phyloP scores from a whole-genome alignment of 805 yeast genomes.

The Candida silvicultrix region DNA sequence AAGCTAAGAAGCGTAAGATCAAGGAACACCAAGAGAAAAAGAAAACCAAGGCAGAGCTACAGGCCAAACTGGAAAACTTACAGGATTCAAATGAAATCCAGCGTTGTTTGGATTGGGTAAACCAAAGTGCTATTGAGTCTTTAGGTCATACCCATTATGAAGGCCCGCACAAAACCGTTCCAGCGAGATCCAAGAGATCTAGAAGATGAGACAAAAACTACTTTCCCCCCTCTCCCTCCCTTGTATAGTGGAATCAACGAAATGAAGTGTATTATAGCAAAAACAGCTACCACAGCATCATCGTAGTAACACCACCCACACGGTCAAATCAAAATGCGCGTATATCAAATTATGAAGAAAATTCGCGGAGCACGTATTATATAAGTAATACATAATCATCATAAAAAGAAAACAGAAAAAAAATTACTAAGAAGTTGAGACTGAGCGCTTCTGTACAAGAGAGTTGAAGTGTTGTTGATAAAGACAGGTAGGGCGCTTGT shows the following conservation, averaged over 20 bases:
- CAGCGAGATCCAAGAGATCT: constrained; percentile 3
- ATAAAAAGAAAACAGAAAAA: background rate
- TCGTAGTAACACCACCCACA: too few species aligned
- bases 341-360: background rate
- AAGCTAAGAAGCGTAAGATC: constrained; percentile 25
- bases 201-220: constrained; percentile 1
- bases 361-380: background rate
- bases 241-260: background rate
- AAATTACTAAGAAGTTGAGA: too few species aligned
- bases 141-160: constrained; percentile 51
- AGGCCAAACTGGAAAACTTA: constrained; percentile 26
- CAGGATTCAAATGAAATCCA: constrained; percentile 34
- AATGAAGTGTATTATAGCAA: background rate
- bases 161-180: constrained; percentile 25
- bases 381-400: too few species aligned
- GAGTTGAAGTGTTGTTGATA: too few species aligned
- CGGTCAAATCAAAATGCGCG: background rate
- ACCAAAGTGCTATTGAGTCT: constrained; percentile 46
- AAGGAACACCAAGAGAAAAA: constrained; percentile 28
- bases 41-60: constrained; percentile 17
- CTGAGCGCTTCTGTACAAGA: too few species aligned
- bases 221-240: too few species aligned
- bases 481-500: too few species aligned
- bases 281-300: too few species aligned
- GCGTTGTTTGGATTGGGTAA: constrained; percentile 56